Conservation (phyloP, 2,329 filamentous ascomycete genomes). For the Calonectria pseudoturangicola region DNA sequence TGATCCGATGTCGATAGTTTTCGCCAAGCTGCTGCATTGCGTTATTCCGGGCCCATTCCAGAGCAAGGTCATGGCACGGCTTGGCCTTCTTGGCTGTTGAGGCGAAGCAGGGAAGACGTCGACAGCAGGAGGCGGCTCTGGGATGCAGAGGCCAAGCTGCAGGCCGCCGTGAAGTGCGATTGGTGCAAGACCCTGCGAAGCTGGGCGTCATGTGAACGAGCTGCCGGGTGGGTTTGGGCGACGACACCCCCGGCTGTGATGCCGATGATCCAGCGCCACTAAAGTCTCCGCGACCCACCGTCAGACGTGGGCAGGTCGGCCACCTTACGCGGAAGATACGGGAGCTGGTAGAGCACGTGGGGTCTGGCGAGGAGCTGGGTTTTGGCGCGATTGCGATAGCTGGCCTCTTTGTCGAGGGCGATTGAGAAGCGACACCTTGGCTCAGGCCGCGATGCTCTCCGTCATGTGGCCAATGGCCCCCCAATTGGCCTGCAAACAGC, state of each 20-base stretch:
- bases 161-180: conserved; percentile 9
- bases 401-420: neutral
- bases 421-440: neutral
- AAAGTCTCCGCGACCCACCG: conserved; percentile 26
- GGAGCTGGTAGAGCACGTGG: conserved; percentile 40
- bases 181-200: conserved; percentile 5
- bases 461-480: neutral
- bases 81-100: conserved; percentile 37
- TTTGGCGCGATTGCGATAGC: conserved; percentile 26
- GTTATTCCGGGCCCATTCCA: conserved; percentile 26
- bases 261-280: conserved; percentile 26
- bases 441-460: neutral
- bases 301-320: conserved; percentile 12
- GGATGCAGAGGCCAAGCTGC: conserved; percentile 9
- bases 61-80: conserved; percentile 19
- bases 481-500: conserved; percentile 22
- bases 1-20: conserved; percentile 26
- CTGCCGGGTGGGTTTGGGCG: neutral
- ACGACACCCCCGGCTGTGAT: conserved; percentile 20
- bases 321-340: conserved; percentile 12
- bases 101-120: conserved; percentile 32
- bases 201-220: conserved; percentile 34
- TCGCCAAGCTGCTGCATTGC: conserved; percentile 23
- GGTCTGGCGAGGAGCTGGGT: conserved; percentile 18
- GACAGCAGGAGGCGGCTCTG: conserved; percentile 21